Evolutionary conservation across 1,139 yeast species (phyloP).

Genomic region (Geotrichum aggregatum): DNA sequence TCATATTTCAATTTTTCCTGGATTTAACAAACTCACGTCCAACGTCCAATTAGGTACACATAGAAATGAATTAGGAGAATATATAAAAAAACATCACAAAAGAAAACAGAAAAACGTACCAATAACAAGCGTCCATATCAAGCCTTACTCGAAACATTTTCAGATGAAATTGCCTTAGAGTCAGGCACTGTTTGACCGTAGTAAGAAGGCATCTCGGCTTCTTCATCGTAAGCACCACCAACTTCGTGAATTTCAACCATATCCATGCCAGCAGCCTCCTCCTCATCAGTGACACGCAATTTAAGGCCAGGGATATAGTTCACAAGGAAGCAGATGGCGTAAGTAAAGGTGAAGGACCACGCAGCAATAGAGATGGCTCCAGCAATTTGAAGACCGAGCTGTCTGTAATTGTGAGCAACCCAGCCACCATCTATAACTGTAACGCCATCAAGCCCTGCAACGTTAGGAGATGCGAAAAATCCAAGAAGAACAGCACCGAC

Average conservation of each 20-base stretch:
- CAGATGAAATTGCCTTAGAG: not conserved
- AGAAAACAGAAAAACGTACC: no score
- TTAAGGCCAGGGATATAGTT: conserved; percentile 78
- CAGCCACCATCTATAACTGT: conserved; percentile 88
- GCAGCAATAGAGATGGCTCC: conserved; percentile 70
- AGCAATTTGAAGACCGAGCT: conserved; percentile 83
- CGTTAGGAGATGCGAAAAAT: conserved; percentile 78
- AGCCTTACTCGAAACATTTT: not conserved
- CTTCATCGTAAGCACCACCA: conserved; percentile 15
- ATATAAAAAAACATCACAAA: no score
- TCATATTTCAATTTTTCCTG: no score
- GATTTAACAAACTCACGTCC: no score
- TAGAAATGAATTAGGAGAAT: no score
- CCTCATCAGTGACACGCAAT: conserved; percentile 75
- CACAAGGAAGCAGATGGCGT: conserved; percentile 66
- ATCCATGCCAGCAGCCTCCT: conserved; percentile 85
- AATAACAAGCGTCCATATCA: not conserved
- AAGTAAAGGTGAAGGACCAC: conserved; percentile 72
- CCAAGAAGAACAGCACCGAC: conserved; percentile 86
- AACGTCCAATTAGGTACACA: no score
- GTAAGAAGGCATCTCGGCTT: conserved; percentile 4
- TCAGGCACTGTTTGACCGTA: not conserved
- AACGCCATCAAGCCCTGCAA: conserved; percentile 76
- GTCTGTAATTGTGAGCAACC: conserved; percentile 85
- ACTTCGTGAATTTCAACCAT: conserved; percentile 34